Base-by-base conservation (phyloP, 768 basidiomycete species). In the Trametes meyenii region DNA sequence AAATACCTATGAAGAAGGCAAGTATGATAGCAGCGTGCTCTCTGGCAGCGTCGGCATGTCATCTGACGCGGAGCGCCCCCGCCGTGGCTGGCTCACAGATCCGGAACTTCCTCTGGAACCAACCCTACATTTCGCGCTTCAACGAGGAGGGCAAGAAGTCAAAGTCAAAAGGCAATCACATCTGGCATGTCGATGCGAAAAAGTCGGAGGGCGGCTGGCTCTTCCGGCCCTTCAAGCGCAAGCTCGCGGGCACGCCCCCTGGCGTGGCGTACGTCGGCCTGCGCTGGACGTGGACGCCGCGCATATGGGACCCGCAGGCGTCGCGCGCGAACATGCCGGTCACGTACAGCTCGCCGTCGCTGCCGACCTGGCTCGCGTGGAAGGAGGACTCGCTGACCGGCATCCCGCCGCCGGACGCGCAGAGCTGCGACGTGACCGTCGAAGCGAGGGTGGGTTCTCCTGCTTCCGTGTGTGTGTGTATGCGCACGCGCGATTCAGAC, bases 101-200 rank as follows among this genome's bases (percentile, higher is more conserved):
- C 72, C 89, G 95, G 67, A 88, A 94, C 76, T 99, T 97, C 77
- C 85, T 99, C 51, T 99, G 96, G 96, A 88, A 87, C 62, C 93
- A 96, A 68, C 88, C 88, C 33, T 88, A 90, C 72, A 98, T 99
- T 71, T 88, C 94, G 29, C 91, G 96, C 33, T 98, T 96, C 80
- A 99, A 99, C 72, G 94, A 98, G 70, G 96, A 98, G 72, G 96
- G 96, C 38, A 98, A 98, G 76, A 99, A 99, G 77, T 92, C 96
- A 23, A 99, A 99, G 76, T 96, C 94, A 55, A 97, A 97, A 79
- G 96, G 96, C 49, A 99, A 99, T 76, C 96, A 98, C 70, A 97
- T 98, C 66, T 99, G 96, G 96, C 96, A 94, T 70, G 90, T 98
- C 52, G 94, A 98, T 69, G 96, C 94, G n/a, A 92, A 85, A 77